Evolutionary conservation across 1,284 basidiomycete genomes (phyloP).

Genomic region (Apiotrichum veenhuisii): DNA sequence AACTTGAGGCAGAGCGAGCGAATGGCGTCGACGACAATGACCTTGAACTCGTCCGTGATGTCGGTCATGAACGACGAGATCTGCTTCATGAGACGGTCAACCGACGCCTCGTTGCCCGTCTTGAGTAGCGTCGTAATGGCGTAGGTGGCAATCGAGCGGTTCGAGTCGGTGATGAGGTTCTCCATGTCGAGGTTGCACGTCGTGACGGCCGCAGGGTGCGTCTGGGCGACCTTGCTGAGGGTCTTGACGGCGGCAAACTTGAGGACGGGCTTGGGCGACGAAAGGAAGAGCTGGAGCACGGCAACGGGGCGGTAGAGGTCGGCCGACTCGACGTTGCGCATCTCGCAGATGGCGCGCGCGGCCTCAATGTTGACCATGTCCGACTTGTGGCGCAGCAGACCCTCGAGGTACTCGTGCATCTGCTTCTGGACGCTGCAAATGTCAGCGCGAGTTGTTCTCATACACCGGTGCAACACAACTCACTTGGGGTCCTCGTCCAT

Average conservation of each 20-base stretch:
- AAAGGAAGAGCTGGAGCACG: slow-evolving; percentile 87
- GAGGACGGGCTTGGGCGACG: slow-evolving; percentile 86
- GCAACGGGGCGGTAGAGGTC: slow-evolving; percentile 85
- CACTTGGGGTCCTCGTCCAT: slow-evolving; percentile 98
- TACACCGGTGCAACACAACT: slow-evolving; percentile 54
- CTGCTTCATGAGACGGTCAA: slow-evolving; percentile 98
- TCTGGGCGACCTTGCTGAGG: slow-evolving; percentile 78
- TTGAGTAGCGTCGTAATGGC: slow-evolving; percentile 98
- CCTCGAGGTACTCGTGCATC: slow-evolving; percentile 91
- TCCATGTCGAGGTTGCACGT: slow-evolving; percentile 97
- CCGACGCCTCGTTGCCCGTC: slow-evolving; percentile 98
- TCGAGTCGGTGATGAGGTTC: slow-evolving; percentile 92
- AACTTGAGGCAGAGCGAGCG: slow-evolving; percentile 98
- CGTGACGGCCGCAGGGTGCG: slow-evolving; percentile 79
- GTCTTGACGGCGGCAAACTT: slow-evolving; percentile 98
- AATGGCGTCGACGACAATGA: slow-evolving; percentile 98
- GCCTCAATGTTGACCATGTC: slow-evolving; percentile 99
- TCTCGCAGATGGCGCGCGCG: slow-evolving; percentile 93
- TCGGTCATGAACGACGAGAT: slow-evolving; percentile 99
- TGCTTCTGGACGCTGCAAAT: slow-evolving; percentile 64
- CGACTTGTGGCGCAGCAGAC: slow-evolving; percentile 95
- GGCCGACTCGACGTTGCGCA: slow-evolving; percentile 71
- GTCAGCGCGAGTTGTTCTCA: not conserved
- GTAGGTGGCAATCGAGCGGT: slow-evolving; percentile 95
- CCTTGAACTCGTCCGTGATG: slow-evolving; percentile 99